phyloP scores from a whole-genome alignment of 805 yeast genomes.

The Wickerhamomyces pijperi region DNA sequence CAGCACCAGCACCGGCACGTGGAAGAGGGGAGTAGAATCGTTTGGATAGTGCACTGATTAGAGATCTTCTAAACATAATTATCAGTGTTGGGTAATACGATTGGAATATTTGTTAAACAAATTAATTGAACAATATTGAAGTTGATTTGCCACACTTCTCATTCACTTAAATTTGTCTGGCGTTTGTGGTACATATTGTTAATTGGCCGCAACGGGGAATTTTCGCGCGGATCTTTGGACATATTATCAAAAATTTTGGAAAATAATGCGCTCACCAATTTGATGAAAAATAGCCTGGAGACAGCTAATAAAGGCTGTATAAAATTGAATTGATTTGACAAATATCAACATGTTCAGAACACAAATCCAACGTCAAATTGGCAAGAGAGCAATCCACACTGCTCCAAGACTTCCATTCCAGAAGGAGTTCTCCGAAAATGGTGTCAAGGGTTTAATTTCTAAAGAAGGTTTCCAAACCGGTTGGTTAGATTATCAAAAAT shows the following conservation, averaged over 20 bases:
- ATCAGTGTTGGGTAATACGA: too few species aligned
- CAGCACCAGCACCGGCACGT: constrained; percentile 2
- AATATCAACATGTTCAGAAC: constrained; percentile 1
- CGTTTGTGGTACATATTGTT: too few species aligned
- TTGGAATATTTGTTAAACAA: too few species aligned
- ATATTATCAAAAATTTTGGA: background rate
- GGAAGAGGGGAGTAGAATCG: constrained; percentile 13
- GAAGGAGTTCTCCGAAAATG: constrained; percentile 28
- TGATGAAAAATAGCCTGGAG: too few species aligned
- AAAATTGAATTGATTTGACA: too few species aligned
- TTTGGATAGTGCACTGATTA: background rate
- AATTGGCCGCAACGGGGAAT: background rate
- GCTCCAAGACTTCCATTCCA: constrained; percentile 46
- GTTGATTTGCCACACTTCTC: too few species aligned
- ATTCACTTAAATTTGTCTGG: too few species aligned
- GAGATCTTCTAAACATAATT: background rate
- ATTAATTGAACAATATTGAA: too few species aligned
- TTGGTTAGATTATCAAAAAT: constrained; percentile 75
- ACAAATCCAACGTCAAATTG: background rate
- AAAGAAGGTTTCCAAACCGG: constrained; percentile 57
- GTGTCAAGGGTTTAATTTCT: constrained; percentile 57
- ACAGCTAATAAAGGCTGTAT: too few species aligned
- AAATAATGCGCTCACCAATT: too few species aligned
- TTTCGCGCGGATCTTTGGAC: background rate
- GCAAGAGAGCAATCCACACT: constrained; percentile 34